Evolutionary conservation across 164 flowering plant genomes (phyloP).

Genomic region (Umbellularia californica): DNA sequence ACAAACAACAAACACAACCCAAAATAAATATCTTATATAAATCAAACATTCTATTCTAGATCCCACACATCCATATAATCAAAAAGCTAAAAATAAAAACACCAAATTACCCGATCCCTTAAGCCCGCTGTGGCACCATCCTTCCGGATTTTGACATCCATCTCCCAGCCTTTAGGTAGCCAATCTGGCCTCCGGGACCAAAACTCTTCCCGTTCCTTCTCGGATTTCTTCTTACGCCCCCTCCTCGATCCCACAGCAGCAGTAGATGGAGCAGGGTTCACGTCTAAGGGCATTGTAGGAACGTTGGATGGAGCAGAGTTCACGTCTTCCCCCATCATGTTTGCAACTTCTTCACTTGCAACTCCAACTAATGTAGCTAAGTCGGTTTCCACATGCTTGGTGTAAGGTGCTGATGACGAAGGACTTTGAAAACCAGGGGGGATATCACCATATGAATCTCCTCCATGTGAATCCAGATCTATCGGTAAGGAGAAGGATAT

Average conservation of each 20-base stretch:
- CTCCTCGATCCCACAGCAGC: neutral
- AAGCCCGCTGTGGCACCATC: conserved; percentile 45
- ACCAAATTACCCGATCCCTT: conserved; percentile 28
- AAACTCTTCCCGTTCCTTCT: neutral
- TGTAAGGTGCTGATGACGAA: neutral
- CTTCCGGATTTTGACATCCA: conserved; percentile 29
- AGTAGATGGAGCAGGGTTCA: neutral
- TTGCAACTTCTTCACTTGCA: neutral
- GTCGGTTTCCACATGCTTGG: neutral
- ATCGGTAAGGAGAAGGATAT: neutral
- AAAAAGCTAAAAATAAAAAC: no score
- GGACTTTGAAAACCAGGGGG: neutral
- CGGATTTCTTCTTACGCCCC: neutral
- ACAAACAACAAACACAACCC: no score
- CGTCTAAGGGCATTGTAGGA: neutral
- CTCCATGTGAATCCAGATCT: neutral
- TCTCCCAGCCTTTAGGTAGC: conserved; percentile 40
- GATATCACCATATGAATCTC: neutral
- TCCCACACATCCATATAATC: no score
- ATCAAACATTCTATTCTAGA: no score
- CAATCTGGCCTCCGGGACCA: conserved; percentile 19
- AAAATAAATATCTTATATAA: no score
- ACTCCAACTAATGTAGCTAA: neutral
- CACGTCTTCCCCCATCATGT: neutral
- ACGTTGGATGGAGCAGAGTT: neutral